phyloP scores from a whole-genome alignment of 495 filamentous ascomycete genomes.

The Thermothielavioides terrestris region DNA sequence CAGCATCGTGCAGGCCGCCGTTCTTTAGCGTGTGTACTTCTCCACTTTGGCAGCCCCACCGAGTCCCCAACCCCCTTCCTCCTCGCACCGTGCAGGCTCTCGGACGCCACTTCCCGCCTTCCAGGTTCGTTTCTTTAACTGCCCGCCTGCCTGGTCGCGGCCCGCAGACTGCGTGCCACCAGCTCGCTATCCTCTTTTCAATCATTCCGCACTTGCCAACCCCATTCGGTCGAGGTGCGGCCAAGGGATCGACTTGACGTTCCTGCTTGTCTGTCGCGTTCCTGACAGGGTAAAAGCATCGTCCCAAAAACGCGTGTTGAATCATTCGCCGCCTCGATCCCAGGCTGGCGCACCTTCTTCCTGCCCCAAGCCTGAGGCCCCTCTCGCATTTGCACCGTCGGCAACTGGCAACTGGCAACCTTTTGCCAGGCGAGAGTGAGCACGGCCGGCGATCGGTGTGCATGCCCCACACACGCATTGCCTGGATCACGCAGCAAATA shows the following conservation, averaged over 20 bases:
- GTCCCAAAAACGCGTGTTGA: conserved; percentile 34
- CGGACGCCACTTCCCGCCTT: conserved; percentile 40
- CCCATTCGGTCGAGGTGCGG: conserved; percentile 42
- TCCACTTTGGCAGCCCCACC: conserved; percentile 18
- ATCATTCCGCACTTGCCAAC: conserved; percentile 51
- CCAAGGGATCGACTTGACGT: conserved; percentile 29
- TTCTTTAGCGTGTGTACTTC: conserved; percentile 11
- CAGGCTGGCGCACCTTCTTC: background rate
- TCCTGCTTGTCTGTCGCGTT: conserved; percentile 27
- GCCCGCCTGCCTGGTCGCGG: conserved; percentile 38
- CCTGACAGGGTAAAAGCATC: conserved; percentile 38
- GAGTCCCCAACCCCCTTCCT: conserved; percentile 24
- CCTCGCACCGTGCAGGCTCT: conserved; percentile 16
- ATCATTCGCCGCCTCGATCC: conserved; percentile 18
- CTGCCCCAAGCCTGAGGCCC: background rate
- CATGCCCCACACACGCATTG: conserved; percentile 27
- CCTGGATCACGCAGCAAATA: conserved; percentile 31
- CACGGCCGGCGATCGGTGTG: conserved; percentile 7
- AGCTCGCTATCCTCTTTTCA: conserved; percentile 53
- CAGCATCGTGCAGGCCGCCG: conserved; percentile 24
- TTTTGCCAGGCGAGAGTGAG: too few species aligned
- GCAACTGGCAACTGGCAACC: conserved; percentile 14
- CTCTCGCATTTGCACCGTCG: conserved; percentile 15
- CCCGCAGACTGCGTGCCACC: conserved; percentile 43
- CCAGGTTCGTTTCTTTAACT: conserved; percentile 40